phyloP scores from a whole-genome alignment of 441 rosid species.

The Lepidium campestre region DNA sequence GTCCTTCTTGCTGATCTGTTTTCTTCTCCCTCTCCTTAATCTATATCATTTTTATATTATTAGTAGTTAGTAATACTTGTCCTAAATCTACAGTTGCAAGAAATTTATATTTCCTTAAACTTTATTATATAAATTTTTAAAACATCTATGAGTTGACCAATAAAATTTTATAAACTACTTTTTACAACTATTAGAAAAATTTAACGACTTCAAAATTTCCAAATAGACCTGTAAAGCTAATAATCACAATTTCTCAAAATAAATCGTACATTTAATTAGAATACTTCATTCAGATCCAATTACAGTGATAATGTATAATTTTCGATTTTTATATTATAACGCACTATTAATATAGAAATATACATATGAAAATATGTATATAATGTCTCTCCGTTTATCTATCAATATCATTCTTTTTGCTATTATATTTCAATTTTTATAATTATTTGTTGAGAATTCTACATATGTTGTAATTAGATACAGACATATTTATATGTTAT shows the following conservation, averaged over 20 bases:
- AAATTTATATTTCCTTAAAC: not conserved
- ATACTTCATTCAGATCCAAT: not conserved
- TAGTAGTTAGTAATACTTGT: not conserved
- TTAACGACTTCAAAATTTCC: not conserved
- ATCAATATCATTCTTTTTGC: too few relatives aligned
- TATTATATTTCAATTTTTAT: not conserved
- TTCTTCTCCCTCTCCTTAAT: constrained; percentile 68
- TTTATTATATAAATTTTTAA: not conserved
- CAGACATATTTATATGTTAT: not conserved
- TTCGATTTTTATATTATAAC: not conserved
- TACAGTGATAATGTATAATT: not conserved
- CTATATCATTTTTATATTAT: constrained; percentile 27
- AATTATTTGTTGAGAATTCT: not conserved
- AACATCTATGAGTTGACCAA: not conserved
- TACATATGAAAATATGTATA: too few relatives aligned
- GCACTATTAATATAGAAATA: not conserved
- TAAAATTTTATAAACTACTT: not conserved
- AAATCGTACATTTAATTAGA: not conserved
- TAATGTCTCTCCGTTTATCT: too few relatives aligned
- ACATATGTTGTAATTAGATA: not conserved
- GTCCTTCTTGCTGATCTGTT: constrained; percentile 32
- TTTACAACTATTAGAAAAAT: not conserved
- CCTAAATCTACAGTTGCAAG: not conserved
- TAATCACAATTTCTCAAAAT: too few relatives aligned
- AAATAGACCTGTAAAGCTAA: not conserved